Evolutionary conservation across 768 basidiomycete species (phyloP).

Genomic region (Tulasnella sp.): DNA sequence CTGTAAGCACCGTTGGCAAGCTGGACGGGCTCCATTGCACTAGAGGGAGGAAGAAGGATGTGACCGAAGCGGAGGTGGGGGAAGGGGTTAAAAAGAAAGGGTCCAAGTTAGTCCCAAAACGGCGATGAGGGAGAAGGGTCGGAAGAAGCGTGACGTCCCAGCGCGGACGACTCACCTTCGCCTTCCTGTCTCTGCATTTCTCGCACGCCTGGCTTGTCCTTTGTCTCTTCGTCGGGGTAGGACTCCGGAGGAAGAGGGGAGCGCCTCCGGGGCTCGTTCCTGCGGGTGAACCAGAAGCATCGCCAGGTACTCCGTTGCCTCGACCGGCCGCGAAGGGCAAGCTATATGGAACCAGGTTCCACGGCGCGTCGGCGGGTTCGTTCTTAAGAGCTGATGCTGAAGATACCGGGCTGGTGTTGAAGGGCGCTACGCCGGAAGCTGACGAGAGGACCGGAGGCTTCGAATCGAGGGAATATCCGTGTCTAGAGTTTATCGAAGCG

Average conservation of each 20-base stretch:
- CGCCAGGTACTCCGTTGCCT: conserved; percentile 3
- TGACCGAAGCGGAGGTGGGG: background rate
- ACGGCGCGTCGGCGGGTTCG: conserved; percentile 24
- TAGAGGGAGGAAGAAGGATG: conserved; percentile 15
- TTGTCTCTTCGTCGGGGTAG: conserved; percentile 37
- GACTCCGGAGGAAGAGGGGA: conserved; percentile 37
- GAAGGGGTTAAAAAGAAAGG: background rate
- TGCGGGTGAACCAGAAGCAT: background rate
- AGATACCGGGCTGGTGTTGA: background rate
- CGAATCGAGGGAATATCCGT: conserved; percentile 16
- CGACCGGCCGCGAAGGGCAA: conserved; percentile 3
- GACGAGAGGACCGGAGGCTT: background rate
- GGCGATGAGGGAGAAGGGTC: background rate
- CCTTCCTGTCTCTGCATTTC: conserved; percentile 44
- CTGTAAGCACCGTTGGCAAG: conserved; percentile 41
- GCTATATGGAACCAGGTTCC: conserved; percentile 33
- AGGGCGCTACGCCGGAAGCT: background rate
- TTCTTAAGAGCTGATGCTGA: background rate
- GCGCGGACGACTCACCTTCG: conserved; percentile 40
- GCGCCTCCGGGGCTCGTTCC: conserved; percentile 20
- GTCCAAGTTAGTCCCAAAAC: conserved; percentile 2
- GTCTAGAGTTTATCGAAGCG: background rate
- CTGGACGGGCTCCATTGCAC: conserved; percentile 41
- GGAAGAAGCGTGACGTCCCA: conserved; percentile 3
- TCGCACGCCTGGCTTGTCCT: conserved; percentile 45